Evolutionary conservation across 2,329 filamentous ascomycete genomes (phyloP), one percentile per base, ranked within the genome.

Genomic region (Hirsutella thompsonii): DNA sequence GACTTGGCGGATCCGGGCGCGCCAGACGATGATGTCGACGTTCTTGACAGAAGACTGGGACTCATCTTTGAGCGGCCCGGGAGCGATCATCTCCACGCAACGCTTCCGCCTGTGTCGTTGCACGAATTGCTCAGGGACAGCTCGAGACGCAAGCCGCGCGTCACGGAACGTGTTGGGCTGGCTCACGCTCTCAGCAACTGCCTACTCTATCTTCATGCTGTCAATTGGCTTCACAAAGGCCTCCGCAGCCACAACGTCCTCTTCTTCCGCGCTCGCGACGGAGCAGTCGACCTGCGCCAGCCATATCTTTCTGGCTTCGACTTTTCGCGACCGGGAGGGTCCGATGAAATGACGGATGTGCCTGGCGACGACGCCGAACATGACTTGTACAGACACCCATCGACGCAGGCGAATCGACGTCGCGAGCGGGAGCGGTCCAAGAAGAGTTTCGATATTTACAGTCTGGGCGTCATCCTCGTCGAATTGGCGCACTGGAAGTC

Each of bases 151-250:
- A 66, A 61, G 39, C 73, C 72, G 2, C 60, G 67, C 1, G 61
- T 78, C 3, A 74, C 70, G 0, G 62, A 68, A 20, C 64, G 74
- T 26, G 60, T 76, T 41, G 56, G 51, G 21, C 62, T 79, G 16
- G 72, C 73, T 36, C 62, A 66, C 37, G 65, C 67, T 20, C 59
- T 77, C 23, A 61, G 68, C 42, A 68, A 70, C 48, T 74, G 67
- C 16, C 52, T 78, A 3, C 55, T 76, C 37, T 72, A 73, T 42
- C 60, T 76, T 0, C 72, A 76, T 48, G 63, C 68, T 3, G 69
- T 74, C 1, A 66, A 72, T 44, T 76, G 71, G 72, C 60, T 76
- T 5, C 72, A 76, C 58, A 76, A 77, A 48, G 70, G 70, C n/a
- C 58, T 76, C 5, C 66, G 71, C 11, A 68, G 64, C 43, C 58